Evolutionary conservation across 75 land plant genomes (phyloP).

Genomic region (Pinus taeda): DNA sequence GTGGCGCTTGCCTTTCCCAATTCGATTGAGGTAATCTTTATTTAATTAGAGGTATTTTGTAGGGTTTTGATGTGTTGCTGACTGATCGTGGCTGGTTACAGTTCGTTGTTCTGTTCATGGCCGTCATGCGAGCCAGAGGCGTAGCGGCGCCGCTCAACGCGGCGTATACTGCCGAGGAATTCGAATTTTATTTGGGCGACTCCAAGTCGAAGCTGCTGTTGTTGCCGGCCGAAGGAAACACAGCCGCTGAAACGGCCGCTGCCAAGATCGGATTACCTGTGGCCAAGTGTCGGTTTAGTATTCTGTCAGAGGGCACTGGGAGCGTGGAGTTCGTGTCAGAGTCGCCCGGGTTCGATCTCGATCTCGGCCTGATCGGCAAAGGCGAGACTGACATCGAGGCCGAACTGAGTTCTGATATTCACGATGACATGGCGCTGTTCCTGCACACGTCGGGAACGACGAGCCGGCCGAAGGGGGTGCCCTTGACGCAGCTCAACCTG

Average conservation of each 20-base stretch:
- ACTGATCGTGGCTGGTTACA: constrained; percentile 14
- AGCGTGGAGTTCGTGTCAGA: constrained; percentile 10
- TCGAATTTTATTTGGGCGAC: constrained; percentile 83
- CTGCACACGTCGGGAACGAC: constrained; percentile 99
- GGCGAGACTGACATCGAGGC: neutral
- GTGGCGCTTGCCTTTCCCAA: constrained; percentile 91
- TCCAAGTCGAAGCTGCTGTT: constrained; percentile 72
- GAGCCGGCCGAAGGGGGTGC: constrained; percentile 96
- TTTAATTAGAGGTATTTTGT: neutral
- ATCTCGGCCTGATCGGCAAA: neutral
- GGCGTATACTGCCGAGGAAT: constrained; percentile 91
- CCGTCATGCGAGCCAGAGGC: constrained; percentile 72
- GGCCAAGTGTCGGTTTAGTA: constrained; percentile 13
- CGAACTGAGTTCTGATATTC: constrained; percentile 4
- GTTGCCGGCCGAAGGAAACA: constrained; percentile 59
- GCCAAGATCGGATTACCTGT: constrained; percentile 52
- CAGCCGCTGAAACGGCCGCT: constrained; percentile 76
- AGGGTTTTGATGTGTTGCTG: neutral
- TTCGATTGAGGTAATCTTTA: constrained; percentile 58
- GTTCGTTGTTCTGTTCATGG: constrained; percentile 85
- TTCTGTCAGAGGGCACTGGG: neutral
- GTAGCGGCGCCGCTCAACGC: constrained; percentile 89
- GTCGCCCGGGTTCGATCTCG: constrained; percentile 14
- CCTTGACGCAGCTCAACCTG: constrained; percentile 80
- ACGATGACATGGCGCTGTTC: constrained; percentile 84